These are phyloP conservation scores for Geranium incanum DNA, from an alignment of 441 rosid species.

Conservation along the genomic window DNA sequence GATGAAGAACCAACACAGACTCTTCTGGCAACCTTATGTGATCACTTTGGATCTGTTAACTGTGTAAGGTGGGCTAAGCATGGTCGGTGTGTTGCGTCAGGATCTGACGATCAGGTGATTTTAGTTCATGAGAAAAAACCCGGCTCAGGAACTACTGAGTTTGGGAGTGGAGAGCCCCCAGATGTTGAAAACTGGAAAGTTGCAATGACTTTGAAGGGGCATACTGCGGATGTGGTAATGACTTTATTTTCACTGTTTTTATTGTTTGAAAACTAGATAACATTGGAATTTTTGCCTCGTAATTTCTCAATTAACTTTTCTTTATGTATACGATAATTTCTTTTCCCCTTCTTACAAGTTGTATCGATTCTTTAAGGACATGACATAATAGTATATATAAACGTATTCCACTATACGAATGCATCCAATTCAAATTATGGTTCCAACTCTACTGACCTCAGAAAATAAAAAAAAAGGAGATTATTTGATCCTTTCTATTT, in stretches of 20 bases:
- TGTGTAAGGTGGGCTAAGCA: conserved; percentile 99
- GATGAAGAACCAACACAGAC: conserved; percentile 53
- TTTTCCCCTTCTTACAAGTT: background rate
- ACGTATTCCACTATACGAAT: background rate
- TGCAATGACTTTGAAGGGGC: conserved; percentile 89
- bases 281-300: too few species aligned
- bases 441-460: background rate
- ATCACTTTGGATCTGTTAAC: conserved; percentile 96
- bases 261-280: too few species aligned
- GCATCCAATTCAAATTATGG: background rate
- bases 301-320: too few species aligned
- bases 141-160: conserved; percentile 93
- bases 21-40: conserved; percentile 93
- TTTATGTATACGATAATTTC: background rate
- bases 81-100: conserved; percentile 83
- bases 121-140: conserved; percentile 89
- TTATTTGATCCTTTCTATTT: too few species aligned
- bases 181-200: conserved; percentile 99
- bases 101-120: conserved; percentile 94
- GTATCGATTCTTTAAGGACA: background rate
- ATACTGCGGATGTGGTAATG: conserved; percentile 98
- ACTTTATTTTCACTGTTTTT: too few species aligned
- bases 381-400: background rate
- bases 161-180: conserved; percentile 96
- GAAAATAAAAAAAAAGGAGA: too few species aligned